Percentiles rank a stretch among this genome's conserved stretches.
phyloP scores from a whole-genome alignment of 805 yeast species.

The Wickerhamomyces bovis region DNA sequence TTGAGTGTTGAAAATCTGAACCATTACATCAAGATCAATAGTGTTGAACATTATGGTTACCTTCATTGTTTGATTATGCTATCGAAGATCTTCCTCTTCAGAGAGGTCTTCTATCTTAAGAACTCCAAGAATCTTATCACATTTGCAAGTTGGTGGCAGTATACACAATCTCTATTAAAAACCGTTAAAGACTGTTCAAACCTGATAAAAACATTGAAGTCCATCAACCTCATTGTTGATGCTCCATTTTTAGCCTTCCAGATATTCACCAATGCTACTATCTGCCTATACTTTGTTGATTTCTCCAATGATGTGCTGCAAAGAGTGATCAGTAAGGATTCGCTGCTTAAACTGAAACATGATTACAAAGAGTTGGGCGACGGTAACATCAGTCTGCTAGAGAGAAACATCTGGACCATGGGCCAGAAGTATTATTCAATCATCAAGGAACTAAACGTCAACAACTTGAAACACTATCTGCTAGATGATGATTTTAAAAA shows the following conservation, averaged over 20 bases:
- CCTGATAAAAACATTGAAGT: constrained; percentile 22
- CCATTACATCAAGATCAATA: constrained; percentile 27
- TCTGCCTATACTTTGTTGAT: constrained; percentile 27
- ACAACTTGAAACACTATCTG: constrained; percentile 7
- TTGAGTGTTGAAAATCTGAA: constrained; percentile 25
- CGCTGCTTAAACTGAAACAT: constrained; percentile 1
- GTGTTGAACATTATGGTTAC: constrained; percentile 30
- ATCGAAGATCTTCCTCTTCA: constrained; percentile 29
- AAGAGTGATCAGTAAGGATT: constrained; percentile 1
- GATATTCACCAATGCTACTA: constrained; percentile 31
- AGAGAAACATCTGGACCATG: constrained; percentile 7
- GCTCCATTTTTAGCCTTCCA: constrained; percentile 36
- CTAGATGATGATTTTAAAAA: constrained; percentile 8
- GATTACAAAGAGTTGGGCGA: constrained; percentile 7
- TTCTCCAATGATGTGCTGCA: constrained; percentile 23
- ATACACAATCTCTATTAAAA: constrained; percentile 20
- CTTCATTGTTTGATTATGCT: constrained; percentile 29
- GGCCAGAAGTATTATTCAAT: constrained; percentile 9
- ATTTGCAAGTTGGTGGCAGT: constrained; percentile 28
- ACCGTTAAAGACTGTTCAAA: constrained; percentile 24
- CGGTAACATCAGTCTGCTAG: constrained; percentile 3
- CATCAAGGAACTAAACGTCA: constrained; percentile 4
- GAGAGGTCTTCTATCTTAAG: constrained; percentile 29
- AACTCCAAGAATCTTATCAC: constrained; percentile 5
- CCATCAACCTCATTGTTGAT: constrained; percentile 28